These are phyloP conservation scores for Diutina rugosa DNA, from an alignment of 1,139 yeast species.

Conservation along the genomic window DNA sequence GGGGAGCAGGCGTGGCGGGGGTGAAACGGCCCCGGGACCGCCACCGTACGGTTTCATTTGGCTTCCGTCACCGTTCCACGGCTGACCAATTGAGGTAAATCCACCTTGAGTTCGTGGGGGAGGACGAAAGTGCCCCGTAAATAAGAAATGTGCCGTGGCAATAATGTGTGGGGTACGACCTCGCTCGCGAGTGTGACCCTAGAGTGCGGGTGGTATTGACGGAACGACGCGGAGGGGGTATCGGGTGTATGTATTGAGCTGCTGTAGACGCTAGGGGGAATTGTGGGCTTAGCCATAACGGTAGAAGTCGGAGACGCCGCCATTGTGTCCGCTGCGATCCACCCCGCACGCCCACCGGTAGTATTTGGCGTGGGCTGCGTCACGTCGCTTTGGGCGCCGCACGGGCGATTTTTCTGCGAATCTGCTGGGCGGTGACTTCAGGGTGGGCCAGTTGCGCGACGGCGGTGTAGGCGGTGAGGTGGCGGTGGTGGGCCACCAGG, in stretches of 20 bases:
- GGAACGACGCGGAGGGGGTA: too few relatives aligned
- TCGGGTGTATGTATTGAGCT: neutral
- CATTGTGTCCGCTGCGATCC: neutral
- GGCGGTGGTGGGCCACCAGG: conserved; percentile 57
- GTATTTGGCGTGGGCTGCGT: neutral
- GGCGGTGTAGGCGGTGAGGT: conserved; percentile 53
- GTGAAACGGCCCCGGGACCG: too few relatives aligned
- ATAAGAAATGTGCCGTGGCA: too few relatives aligned
- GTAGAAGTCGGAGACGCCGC: neutral
- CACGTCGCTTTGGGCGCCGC: neutral
- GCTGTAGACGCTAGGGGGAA: neutral
- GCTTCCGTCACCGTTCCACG: too few relatives aligned
- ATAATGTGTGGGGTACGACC: too few relatives aligned
- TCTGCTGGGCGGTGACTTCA: conserved; percentile 29
- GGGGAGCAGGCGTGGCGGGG: neutral
- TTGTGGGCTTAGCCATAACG: neutral
- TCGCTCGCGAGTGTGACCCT: too few relatives aligned
- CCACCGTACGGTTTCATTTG: too few relatives aligned
- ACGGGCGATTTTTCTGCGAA: conserved; percentile 42
- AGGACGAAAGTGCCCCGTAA: too few relatives aligned
- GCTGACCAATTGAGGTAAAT: too few relatives aligned
- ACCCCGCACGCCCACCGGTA: neutral
- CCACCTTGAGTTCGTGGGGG: too few relatives aligned
- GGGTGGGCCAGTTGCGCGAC: conserved; percentile 46
- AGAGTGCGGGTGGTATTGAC: too few relatives aligned